Base-by-base conservation (phyloP, 768 basidiomycete genomes). In the Vishniacozyma victoriae region DNA sequence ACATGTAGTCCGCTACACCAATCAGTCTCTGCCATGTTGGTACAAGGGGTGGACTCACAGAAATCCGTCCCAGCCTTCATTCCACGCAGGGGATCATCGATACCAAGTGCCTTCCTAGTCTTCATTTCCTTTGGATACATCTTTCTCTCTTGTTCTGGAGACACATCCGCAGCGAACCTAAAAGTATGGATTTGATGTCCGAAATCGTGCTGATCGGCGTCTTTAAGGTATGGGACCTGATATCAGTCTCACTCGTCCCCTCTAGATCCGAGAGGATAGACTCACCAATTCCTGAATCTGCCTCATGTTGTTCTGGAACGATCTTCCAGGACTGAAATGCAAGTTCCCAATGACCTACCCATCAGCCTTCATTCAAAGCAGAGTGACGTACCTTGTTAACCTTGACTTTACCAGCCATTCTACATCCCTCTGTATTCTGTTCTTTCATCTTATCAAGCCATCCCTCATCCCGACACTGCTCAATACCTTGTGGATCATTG, bases 371-470 rank as follows among this genome's bases (percentile, higher is more conserved):
- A n/a, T n/a, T n/a, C n/a, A n/a, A n/a, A n/a, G n/a, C n/a, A n/a
- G n/a, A n/a, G n/a, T 36, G 25, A 58, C 61, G 42, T 31, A 96
- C 93, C 73, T 96, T 95, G 80, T 97, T 97, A 46, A 97, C 88
- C 47, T 85, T 86, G 51, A 99, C 80, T 45, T 83, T 82, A 36
- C 95, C 95, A 19, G 83, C 81, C 54, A 97, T 77, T 71, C 90
- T 92, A 77, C 95, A 99, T 0, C 95, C 95, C 62, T 99, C 95
- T 43, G 82, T 79, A 4, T 89, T 82, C 70, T 97, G 93, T 24
- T 91, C 86, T 72, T 82, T 82, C 55, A 99, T 79, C 70, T 86
- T 91, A 4, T 93, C 90, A 20, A 87, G 79, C 93, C 93, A 99
- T 25, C 90, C 87, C 74, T 99, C 95, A 53, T 84, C 73, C 40